Percentiles rank a stretch among this genome's conserved stretches.
phyloP scores from a whole-genome alignment of 371 early-diverging fungal species.

The Circinella umbellata region DNA sequence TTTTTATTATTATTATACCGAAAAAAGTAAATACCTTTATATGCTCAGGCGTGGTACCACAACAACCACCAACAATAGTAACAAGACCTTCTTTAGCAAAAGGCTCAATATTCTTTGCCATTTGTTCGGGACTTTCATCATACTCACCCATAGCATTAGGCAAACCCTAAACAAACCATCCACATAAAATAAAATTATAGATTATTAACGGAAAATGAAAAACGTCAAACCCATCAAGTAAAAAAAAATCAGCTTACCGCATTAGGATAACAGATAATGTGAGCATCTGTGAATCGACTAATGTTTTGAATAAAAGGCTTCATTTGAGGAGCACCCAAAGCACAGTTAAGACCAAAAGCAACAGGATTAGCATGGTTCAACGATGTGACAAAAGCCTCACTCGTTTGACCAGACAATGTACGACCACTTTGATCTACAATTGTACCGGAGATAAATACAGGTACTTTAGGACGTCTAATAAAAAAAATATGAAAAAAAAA shows the following conservation, averaged over 20 bases:
- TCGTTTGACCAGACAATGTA: slow-evolving; percentile 94
- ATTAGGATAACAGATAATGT: slow-evolving; percentile 94
- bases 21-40: slow-evolving; percentile 61
- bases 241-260: slow-evolving; percentile 59
- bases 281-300: slow-evolving; percentile 77
- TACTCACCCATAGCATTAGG: slow-evolving; percentile 90
- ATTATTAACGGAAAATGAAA: background rate
- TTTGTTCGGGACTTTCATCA: slow-evolving; percentile 86
- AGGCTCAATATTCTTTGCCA: slow-evolving; percentile 82
- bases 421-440: slow-evolving; percentile 96
- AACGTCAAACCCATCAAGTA: background rate
- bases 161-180: slow-evolving; percentile 56
- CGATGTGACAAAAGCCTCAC: slow-evolving; percentile 92
- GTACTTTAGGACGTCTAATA: slow-evolving; percentile 70
- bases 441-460: slow-evolving; percentile 94
- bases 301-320: slow-evolving; percentile 92
- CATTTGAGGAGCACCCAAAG: slow-evolving; percentile 95
- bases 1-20: too few relatives aligned
- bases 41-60: slow-evolving; percentile 94
- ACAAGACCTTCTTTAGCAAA: slow-evolving; percentile 91
- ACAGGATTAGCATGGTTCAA: slow-evolving; percentile 80
- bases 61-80: slow-evolving; percentile 96
- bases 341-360: slow-evolving; percentile 95
- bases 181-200: background rate
- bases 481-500: background rate